phyloP scores from a whole-genome alignment of 768 basidiomycete genomes.

The Podaxis carcinomalis region DNA sequence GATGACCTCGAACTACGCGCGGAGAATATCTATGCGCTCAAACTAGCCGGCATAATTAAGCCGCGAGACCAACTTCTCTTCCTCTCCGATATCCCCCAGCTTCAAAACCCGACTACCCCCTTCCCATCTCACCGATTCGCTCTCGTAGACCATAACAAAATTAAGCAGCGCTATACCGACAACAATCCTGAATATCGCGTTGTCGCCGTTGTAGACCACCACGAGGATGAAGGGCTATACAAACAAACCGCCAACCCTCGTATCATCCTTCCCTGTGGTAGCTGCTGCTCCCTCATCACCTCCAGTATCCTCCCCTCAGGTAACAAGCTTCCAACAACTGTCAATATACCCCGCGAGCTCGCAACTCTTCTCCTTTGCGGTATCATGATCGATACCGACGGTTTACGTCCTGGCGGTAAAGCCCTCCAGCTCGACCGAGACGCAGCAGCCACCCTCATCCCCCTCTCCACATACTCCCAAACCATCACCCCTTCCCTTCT shows the following conservation, averaged over 20 bases:
- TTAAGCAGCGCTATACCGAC: constrained; percentile 40
- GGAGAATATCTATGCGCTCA: constrained; percentile 81
- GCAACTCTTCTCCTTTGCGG: constrained; percentile 77
- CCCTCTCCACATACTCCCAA: constrained; percentile 43
- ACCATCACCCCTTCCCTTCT: constrained; percentile 20
- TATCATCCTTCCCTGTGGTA: constrained; percentile 66
- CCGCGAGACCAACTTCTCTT: constrained; percentile 58
- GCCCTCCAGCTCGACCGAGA: constrained; percentile 59
- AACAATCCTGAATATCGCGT: constrained; percentile 48
- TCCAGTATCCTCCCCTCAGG: constrained; percentile 9
- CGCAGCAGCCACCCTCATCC: constrained; percentile 61
- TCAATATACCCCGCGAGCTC: constrained; percentile 48
- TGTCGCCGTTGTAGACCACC: constrained; percentile 84
- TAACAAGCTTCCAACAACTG: constrained; percentile 27
- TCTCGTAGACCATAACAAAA: constrained; percentile 88
- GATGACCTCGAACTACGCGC: constrained; percentile 74
- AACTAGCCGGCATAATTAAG: constrained; percentile 48
- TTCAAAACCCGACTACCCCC: constrained; percentile 21
- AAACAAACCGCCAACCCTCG: constrained; percentile 60
- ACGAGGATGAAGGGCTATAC: constrained; percentile 78
- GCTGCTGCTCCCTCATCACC: constrained; percentile 65
- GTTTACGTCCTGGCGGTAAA: constrained; percentile 75
- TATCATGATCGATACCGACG: constrained; percentile 84
- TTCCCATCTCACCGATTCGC: constrained; percentile 60
- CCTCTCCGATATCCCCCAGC: constrained; percentile 55